A percentile compares a stretch with the other conserved stretches of the same genome.
Conservation (phyloP, 768 basidiomycete genomes). For the Termitomyces sp. region DNA sequence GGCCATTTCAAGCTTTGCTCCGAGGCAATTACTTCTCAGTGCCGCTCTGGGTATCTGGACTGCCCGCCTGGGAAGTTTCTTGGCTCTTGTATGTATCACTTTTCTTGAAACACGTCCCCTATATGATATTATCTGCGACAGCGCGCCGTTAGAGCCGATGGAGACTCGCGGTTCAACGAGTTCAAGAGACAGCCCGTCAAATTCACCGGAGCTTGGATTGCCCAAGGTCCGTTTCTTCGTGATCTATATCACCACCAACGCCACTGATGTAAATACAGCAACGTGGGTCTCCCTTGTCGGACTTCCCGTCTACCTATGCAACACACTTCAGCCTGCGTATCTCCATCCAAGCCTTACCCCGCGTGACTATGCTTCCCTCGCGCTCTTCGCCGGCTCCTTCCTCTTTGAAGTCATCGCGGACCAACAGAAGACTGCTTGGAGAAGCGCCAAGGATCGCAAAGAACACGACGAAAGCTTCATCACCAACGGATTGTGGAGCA, state of each 20-base stretch:
- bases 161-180: neutral
- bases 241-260: too few relatives aligned
- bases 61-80: neutral
- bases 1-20: neutral
- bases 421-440: slow-evolving; percentile 60
- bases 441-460: slow-evolving; percentile 49
- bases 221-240: neutral
- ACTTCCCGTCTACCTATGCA: neutral
- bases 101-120: neutral
- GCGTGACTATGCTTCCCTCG: neutral
- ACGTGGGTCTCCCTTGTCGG: neutral
- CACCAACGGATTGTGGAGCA: slow-evolving; percentile 58
- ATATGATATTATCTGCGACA: neutral
- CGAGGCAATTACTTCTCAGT: neutral
- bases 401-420: slow-evolving; percentile 53
- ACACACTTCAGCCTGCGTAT: neutral
- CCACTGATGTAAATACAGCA: neutral
- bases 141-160: neutral
- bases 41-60: neutral
- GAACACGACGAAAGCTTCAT: slow-evolving; percentile 70
- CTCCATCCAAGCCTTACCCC: neutral
- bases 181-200: neutral
- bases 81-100: neutral
- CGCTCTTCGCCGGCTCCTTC: neutral
- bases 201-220: neutral